Evolutionary conservation across 345 rosid species (phyloP).

Genomic region (Erucastrum elatum): DNA sequence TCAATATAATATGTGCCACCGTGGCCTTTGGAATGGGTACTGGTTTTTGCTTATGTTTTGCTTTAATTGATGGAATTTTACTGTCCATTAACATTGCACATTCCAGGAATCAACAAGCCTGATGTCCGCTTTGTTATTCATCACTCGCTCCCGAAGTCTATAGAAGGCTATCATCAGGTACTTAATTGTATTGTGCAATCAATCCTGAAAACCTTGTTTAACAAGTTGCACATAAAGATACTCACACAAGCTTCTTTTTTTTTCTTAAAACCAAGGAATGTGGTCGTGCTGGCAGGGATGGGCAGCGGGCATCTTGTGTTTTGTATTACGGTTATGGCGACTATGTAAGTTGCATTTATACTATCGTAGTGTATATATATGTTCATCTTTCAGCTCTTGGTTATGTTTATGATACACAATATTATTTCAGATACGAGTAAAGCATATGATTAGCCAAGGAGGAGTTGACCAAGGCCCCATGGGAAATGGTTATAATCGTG

Average conservation of each 20-base stretch:
- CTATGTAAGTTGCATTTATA: slow-evolving; percentile 62
- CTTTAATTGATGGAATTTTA: slow-evolving; percentile 16
- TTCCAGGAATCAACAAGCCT: slow-evolving; percentile 96
- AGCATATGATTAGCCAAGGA: slow-evolving; percentile 95
- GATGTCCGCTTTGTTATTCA: slow-evolving; percentile 99
- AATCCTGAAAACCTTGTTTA: neutral
- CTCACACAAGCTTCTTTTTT: slow-evolving; percentile 26
- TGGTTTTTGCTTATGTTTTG: slow-evolving; percentile 26
- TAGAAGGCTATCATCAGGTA: slow-evolving; percentile 99
- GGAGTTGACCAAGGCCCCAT: slow-evolving; percentile 74
- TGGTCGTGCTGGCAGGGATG: slow-evolving; percentile 99
- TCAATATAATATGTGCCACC: slow-evolving; percentile 95
- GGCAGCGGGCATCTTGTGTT: slow-evolving; percentile 84
- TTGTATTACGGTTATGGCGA: slow-evolving; percentile 91
- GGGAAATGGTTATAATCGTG: slow-evolving; percentile 62
- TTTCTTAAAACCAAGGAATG: slow-evolving; percentile 63
- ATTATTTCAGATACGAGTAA: slow-evolving; percentile 74
- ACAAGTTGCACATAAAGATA: neutral
- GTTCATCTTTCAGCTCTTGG: slow-evolving; percentile 5
- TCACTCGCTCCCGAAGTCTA: slow-evolving; percentile 97
- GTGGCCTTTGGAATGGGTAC: slow-evolving; percentile 99
- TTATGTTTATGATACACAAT: slow-evolving; percentile 31
- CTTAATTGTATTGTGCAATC: neutral
- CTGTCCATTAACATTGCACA: slow-evolving; percentile 24
- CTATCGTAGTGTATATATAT: neutral